These are phyloP conservation scores for Tetradesmus lagerheimii DNA, from an alignment of 139 green algal genomes.

Conservation along the genomic window DNA sequence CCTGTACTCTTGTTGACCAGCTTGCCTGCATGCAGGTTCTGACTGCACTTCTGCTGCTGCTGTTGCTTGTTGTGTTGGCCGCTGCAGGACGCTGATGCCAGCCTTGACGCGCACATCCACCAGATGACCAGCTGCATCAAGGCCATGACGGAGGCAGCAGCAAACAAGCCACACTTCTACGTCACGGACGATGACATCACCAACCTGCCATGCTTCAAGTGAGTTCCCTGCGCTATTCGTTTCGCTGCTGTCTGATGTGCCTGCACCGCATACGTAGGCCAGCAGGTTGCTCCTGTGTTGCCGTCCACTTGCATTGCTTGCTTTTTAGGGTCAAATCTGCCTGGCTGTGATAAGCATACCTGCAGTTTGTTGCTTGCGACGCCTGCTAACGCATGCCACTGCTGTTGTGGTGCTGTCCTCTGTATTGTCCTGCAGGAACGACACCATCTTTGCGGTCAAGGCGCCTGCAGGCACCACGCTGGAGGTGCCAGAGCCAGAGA, in stretches of 20 bases:
- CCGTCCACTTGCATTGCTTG: too few relatives aligned
- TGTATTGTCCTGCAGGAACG: slow-evolving; percentile 37
- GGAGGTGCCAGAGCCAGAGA: slow-evolving; percentile 81
- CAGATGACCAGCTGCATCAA: slow-evolving; percentile 55
- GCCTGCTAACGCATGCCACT: neutral
- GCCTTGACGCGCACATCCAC: slow-evolving; percentile 69
- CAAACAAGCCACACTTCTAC: slow-evolving; percentile 76
- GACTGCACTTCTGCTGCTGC: neutral
- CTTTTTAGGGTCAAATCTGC: too few relatives aligned
- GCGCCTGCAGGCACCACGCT: slow-evolving; percentile 83
- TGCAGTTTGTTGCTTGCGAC: too few relatives aligned
- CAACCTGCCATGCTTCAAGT: slow-evolving; percentile 69
- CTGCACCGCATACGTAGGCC: too few relatives aligned
- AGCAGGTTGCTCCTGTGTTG: too few relatives aligned
- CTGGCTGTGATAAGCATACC: too few relatives aligned
- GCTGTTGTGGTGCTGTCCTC: neutral
- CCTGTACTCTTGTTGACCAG: neutral
- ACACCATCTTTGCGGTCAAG: slow-evolving; percentile 90
- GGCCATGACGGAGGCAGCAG: slow-evolving; percentile 54
- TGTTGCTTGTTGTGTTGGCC: neutral
- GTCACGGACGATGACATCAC: slow-evolving; percentile 88
- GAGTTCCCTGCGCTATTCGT: neutral
- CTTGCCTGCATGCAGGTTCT: neutral
- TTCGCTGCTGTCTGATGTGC: too few relatives aligned
- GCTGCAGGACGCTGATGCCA: slow-evolving; percentile 59